phyloP scores from a whole-genome alignment of 345 rosid genomes.

The Hibiscus mutabilis region DNA sequence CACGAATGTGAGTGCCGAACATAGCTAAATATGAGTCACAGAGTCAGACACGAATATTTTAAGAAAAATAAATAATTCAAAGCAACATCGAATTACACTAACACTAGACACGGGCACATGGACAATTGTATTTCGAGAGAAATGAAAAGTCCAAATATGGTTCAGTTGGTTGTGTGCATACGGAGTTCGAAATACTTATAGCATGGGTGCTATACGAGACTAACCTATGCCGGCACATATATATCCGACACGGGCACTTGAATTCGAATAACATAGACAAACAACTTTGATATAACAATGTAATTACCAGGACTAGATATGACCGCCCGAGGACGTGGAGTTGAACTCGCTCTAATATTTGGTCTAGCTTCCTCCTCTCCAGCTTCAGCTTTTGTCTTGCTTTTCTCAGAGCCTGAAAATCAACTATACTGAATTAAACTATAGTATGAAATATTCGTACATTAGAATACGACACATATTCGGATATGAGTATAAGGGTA shows the following conservation, averaged over 20 bases:
- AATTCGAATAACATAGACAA: neutral
- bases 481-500: neutral
- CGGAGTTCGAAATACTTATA: neutral
- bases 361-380: slow-evolving; percentile 30
- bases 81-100: neutral
- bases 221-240: neutral
- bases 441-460: neutral
- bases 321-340: slow-evolving; percentile 64
- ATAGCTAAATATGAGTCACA: too few species aligned
- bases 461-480: neutral
- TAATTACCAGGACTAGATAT: slow-evolving; percentile 59
- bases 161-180: neutral
- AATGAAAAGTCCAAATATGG: neutral
- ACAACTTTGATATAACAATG: neutral
- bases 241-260: neutral
- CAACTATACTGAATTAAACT: neutral
- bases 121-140: too few species aligned
- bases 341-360: slow-evolving; percentile 38
- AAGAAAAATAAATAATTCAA: neutral
- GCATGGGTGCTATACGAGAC: neutral
- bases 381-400: neutral
- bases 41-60: neutral
- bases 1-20: too few species aligned
- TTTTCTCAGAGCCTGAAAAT: neutral
- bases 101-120: neutral